Evolutionary conservation across 1,139 yeast genomes (phyloP), one percentile per base, ranked within the genome.

Genomic region (Lodderomyces metapsilosis): DNA sequence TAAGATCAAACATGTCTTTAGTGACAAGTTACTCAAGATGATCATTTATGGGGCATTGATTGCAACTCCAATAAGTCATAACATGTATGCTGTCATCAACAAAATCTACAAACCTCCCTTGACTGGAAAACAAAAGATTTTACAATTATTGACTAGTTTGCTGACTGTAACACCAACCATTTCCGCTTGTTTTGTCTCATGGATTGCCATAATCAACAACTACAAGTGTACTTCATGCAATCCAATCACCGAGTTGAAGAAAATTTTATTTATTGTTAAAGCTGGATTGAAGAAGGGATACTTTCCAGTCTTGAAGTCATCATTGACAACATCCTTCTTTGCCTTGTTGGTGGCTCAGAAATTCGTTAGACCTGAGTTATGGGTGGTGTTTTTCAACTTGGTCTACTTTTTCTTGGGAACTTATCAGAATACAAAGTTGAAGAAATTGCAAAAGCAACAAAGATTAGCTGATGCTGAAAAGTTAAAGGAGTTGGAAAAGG

Each of bases 301-400:
- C 50, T 54, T 71, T 47, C 66, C 77, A 5, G 82, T 85, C n/a
- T 66, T 84, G 52, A 77, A 74, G 52, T 71, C 85, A 7, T 79
- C 88, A 10, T 77, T 87, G 71, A 56, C 79, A 34, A 76, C 88
- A 6, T 80, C 87, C 27, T 82, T 86, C 10, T 54, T 80, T 13
- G 76, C 84, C 5, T 63, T 86, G 56, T 66, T 80, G 1, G 51
- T 84, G 42, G 95, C 96, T n/a, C 96, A 88, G 59, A 79, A 72
- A 44, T 84, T 76, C 56, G 58, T 88, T 24, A 76, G 79, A 13
- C 88, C 88, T 11, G 82, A 83, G 49, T 74, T 84, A 37, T 88
- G 96, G 96, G 88, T 87, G 7, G 88, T 88, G 2, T 86, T 86
- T 64, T 87, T 87, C 67, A 82, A 82, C 47, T 57, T 84, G 46